Conservation (phyloP, 176 grass and related monocot genomes). For the Thalia dealbata region DNA sequence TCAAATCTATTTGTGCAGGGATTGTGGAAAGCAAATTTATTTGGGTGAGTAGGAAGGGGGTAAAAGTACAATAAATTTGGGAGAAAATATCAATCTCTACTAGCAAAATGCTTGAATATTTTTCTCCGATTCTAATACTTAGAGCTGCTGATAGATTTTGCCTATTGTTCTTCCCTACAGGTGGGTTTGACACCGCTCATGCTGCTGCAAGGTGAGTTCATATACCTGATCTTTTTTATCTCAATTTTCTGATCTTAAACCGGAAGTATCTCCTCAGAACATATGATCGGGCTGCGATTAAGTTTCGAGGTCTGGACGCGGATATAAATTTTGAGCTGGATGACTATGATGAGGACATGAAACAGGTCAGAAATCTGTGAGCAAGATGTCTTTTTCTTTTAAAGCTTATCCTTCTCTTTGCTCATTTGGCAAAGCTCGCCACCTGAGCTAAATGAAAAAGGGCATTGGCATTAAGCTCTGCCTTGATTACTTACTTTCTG, state of each 20-base stretch:
- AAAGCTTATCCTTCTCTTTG: neutral
- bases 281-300: conserved; percentile 18
- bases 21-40: conserved; percentile 70
- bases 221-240: neutral
- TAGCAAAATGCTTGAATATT: neutral
- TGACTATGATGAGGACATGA: conserved; percentile 18
- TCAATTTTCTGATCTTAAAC: neutral
- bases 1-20: conserved; percentile 32
- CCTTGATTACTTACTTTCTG: too few relatives aligned
- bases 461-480: too few relatives aligned
- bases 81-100: neutral
- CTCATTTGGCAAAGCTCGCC: neutral
- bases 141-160: neutral
- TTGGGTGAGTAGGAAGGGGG: conserved; percentile 33
- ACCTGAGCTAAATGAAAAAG: neutral
- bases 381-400: neutral
- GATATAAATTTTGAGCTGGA: conserved; percentile 19
- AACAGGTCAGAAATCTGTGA: neutral
- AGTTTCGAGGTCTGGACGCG: conserved; percentile 12
- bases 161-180: neutral
- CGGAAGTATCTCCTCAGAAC: neutral
- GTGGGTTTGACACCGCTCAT: conserved; percentile 20
- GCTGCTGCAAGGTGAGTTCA: conserved; percentile 17
- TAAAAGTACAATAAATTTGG: neutral
- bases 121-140: neutral